Base-by-base conservation (phyloP, 495 filamentous ascomycete species). In the Aspergillus nanangensis region DNA sequence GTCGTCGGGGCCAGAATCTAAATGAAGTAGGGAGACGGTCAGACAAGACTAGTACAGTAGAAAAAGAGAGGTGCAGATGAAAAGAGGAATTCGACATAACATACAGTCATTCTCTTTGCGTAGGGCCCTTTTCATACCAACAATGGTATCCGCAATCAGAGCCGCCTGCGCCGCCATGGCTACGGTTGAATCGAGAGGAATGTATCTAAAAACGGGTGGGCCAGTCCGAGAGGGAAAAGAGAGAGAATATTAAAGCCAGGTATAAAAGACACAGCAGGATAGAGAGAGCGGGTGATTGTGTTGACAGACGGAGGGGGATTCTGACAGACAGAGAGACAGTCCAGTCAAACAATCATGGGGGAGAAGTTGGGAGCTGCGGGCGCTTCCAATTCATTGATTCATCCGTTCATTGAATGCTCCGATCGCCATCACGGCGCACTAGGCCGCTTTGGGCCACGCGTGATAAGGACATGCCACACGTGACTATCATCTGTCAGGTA, bases 1-100 rank as follows among this genome's bases (percentile, higher is more conserved):
- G 51, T 88, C 86, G 63, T 96, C 93, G 17, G 88, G 88, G 57
- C 92, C 90, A 35, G 87, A 87, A 38, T 86, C 90, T 95, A 35
- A 22, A 21, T 37, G 44, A 34, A 44, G 10, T 50, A 23, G n/a
- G 9, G 36, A 44, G 23, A 44, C 15, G 51, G 32, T 43, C 10
- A 52, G 48, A n/a, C n/a, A n/a, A n/a, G n/a, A n/a, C n/a, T n/a
- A n/a, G n/a, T n/a, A n/a, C n/a, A 4, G 50, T 53, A 44, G 52
- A 52, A 29, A 44, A 38, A 41, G 41, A 18, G 42, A 45, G 22
- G 35, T 20, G 34, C 34, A 5, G 18, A 35, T 17, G 18, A 24
- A 31, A 0, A 38, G 23, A 34, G 34, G 21, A 17, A 36, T 11
- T n/a, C 4, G 31, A 36, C 13, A 27, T 18, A 41, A 54, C 69